These are phyloP conservation scores for Ophiocordyceps camponoti-rufipedis DNA, from an alignment of 2,329 filamentous ascomycete genomes.

Conservation along the genomic window DNA sequence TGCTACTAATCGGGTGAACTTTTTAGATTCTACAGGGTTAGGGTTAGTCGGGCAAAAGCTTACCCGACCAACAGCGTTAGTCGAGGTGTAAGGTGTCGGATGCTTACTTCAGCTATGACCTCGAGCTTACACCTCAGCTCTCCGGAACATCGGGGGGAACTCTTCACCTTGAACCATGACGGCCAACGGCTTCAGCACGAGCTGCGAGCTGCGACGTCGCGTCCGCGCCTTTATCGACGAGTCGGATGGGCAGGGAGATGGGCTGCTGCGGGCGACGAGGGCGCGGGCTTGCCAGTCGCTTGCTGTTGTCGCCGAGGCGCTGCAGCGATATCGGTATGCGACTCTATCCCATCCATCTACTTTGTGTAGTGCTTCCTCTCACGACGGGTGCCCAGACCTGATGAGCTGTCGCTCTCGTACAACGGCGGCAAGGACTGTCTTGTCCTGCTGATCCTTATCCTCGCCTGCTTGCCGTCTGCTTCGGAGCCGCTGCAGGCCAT, in stretches of 20 bases:
- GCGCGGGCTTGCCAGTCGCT: constrained; percentile 56
- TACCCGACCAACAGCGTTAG: too few relatives aligned
- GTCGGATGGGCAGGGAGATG: constrained; percentile 13
- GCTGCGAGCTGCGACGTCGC: constrained; percentile 28
- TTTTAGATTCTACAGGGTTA: too few relatives aligned
- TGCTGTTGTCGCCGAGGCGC: constrained; percentile 54
- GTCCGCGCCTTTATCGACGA: constrained; percentile 43
- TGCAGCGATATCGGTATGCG: constrained; percentile 55
- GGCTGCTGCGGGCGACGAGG: constrained; percentile 47
- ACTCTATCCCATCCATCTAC: too few relatives aligned
- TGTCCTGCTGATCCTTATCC: constrained; percentile 73
- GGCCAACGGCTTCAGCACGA: background rate
- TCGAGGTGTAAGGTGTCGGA: too few relatives aligned
- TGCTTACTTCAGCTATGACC: too few relatives aligned
- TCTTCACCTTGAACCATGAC: background rate
- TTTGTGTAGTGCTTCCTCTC: too few relatives aligned
- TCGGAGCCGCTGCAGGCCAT: constrained; percentile 49
- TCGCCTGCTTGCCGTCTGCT: constrained; percentile 37
- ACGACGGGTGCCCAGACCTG: constrained; percentile 29
- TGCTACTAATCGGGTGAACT: too few relatives aligned
- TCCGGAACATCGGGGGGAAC: too few relatives aligned
- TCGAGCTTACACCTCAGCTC: too few relatives aligned
- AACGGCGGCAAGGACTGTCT: constrained; percentile 98
- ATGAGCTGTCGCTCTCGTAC: constrained; percentile 77
- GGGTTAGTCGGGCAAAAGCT: too few relatives aligned